Evolutionary conservation across 495 filamentous ascomycete species (phyloP).

Genomic region (Annulohypoxylon stygium): DNA sequence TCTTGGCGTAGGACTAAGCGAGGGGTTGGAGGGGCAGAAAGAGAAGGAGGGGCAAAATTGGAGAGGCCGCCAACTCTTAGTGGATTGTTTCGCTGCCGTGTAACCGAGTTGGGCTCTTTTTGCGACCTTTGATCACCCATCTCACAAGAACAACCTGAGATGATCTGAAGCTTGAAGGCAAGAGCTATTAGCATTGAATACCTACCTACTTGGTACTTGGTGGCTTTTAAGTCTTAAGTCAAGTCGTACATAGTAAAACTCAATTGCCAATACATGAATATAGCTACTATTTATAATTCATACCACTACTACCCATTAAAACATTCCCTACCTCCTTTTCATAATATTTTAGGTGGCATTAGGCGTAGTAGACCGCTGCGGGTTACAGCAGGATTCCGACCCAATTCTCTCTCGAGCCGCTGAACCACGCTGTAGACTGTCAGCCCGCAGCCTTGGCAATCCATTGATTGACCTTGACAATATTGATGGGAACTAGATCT

Average conservation of each 20-base stretch:
- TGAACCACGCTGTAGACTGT: slow-evolving; percentile 15
- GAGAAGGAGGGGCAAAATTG: slow-evolving; percentile 1
- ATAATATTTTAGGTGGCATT: neutral
- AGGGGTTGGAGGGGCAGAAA: slow-evolving; percentile 8
- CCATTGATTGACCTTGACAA: slow-evolving; percentile 3
- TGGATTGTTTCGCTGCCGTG: neutral
- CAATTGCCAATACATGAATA: too few species aligned
- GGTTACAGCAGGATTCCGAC: slow-evolving; percentile 38
- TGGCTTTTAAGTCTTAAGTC: neutral
- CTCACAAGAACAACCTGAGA: neutral
- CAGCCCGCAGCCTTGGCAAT: slow-evolving; percentile 14
- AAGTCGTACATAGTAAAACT: too few species aligned
- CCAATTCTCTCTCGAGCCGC: slow-evolving; percentile 20
- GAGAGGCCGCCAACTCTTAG: slow-evolving; percentile 27
- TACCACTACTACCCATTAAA: too few species aligned
- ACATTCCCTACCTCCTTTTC: too few species aligned
- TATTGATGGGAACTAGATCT: neutral
- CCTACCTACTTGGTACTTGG: too few species aligned
- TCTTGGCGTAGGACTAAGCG: slow-evolving; percentile 14
- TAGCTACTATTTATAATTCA: too few species aligned
- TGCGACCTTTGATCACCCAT: too few species aligned
- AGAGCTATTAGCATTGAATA: too few species aligned
- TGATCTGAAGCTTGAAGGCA: too few species aligned
- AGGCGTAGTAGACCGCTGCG: slow-evolving; percentile 10
- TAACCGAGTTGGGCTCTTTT: slow-evolving; percentile 1